Base-by-base conservation (phyloP, 352 stramenopile genomes). In the Elongisporangium undulatum region DNA sequence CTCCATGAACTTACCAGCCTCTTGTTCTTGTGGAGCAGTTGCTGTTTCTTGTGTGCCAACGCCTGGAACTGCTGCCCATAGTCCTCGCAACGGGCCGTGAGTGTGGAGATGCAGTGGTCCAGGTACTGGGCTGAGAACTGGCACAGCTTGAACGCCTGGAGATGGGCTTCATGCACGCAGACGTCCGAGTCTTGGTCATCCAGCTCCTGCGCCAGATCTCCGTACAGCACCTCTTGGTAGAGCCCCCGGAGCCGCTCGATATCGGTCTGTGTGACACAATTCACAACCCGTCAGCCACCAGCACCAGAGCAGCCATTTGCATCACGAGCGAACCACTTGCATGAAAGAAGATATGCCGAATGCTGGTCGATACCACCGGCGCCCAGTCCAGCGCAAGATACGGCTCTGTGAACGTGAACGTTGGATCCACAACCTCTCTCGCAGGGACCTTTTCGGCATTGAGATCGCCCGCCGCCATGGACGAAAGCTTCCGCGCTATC, bases 91-190 rank as follows among this genome's bases (percentile, higher is more conserved):
- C 84, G 68, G 17, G 57, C 20, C 0, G 67, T 59, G 6, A 93
- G 62, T 4, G 62, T 71, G 21, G 74, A 53, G 1, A 89, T 68
- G 41, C 84, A 93, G 19, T 86, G 71, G 17, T 79, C 69, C 2
- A 93, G 59, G 62, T 93, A 93, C 59, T 93, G 84, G 1, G 76
- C 75, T 9, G 84, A 85, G 16, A 84, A 74, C 50, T 92, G 82
- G 8, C 65, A 74, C 41, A 80, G 17, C 38, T 73, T 72, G 53
- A 92, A 90, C 1, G 84, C 79, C 13, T 62, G 49, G 6, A 81
- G 34, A 19, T 88, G 65, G 21, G 62, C 65, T 13, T 85, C 68
- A 24, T 92, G 59, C 6, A 92, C 72, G 24, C 79, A 63, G 0
- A 94, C 62, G 6, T 69, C 69, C 17, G 34, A 15, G 34, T 79